phyloP scores from a whole-genome alignment of 805 yeast species.

The Candida montana region DNA sequence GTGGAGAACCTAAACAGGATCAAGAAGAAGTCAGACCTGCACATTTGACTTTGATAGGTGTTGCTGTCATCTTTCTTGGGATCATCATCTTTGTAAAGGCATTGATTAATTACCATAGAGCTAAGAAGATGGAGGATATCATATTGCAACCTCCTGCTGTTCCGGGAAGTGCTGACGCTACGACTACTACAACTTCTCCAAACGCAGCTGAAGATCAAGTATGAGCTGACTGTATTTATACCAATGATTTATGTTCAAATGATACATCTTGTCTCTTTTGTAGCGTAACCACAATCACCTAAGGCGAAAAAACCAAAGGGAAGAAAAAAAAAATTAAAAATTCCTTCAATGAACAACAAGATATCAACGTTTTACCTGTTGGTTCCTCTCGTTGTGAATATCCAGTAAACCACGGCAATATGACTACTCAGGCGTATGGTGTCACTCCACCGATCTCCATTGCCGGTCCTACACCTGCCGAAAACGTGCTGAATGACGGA shows the following conservation, averaged over 20 bases:
- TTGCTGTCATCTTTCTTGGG: constrained; percentile 64
- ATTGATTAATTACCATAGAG: constrained; percentile 63
- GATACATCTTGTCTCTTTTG: neutral
- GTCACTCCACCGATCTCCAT: constrained; percentile 62
- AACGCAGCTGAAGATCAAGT: neutral
- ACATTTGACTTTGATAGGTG: constrained; percentile 40
- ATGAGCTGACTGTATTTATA: neutral
- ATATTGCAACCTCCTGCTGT: constrained; percentile 43
- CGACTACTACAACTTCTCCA: too few relatives aligned
- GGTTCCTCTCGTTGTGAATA: too few relatives aligned
- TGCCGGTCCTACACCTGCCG: constrained; percentile 81
- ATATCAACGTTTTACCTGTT: too few relatives aligned
- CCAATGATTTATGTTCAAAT: neutral
- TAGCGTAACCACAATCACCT: too few relatives aligned
- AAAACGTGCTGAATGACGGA: constrained; percentile 66
- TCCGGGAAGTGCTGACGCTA: constrained; percentile 1
- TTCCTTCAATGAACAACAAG: neutral
- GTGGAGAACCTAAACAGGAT: constrained; percentile 16
- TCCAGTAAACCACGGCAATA: neutral
- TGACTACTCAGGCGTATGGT: constrained; percentile 21
- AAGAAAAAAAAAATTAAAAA: neutral
- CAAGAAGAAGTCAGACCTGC: constrained; percentile 2
- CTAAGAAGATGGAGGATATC: constrained; percentile 68
- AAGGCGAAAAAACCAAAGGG: neutral
- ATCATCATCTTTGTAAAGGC: constrained; percentile 59